Evolutionary conservation across 2,329 filamentous ascomycete species (phyloP), one percentile per base, ranked within the genome.

Genomic region (Fusarium sp.): DNA sequence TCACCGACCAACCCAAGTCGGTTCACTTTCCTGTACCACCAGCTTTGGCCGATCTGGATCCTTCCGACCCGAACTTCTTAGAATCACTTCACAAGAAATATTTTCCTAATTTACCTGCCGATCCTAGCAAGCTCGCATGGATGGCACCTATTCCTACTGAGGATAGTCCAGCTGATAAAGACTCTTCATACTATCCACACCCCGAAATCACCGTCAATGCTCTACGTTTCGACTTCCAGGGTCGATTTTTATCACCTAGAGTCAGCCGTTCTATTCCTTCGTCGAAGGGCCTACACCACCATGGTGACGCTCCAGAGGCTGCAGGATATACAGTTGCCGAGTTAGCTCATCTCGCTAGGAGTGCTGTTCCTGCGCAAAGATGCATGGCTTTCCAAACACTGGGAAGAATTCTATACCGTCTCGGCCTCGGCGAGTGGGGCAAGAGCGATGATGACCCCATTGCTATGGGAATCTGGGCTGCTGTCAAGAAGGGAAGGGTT

Each of bases 311-410:
- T 3, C 96, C 96, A 18, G 94, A 97, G 80, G 93, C 95, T 3
- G 96, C 96, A 0, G 96, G 96, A 0, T 99, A 99, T 81, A 98
- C 96, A 0, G 88, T 99, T 33, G 89, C 90, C 1, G 96, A 99
- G 81, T 85, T 99, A 2, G 91, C 94, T 2, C 89, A 92, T 35
- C 86, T 98, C 4, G 90, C 93, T 7, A 88, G 95, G 37, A 97
- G 93, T 60, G 90, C 91, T 0, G 93, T 97, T 23, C 89, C 96
- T 0, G 91, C 93, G 1, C 96, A 99, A 83, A 85, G 95, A 14
- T 98, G 96, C 77, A 88, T 98, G 68, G 94, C 96, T 0, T 98
- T 94, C 81, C 95, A 97, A 81, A 95, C 95, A 0, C 84, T 98
- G 2, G 96, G 96, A 0, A 87, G 96, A 23, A 88, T 98, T 9